phyloP scores from a whole-genome alignment of 345 rosid species.

The Syzygium aromaticum region DNA sequence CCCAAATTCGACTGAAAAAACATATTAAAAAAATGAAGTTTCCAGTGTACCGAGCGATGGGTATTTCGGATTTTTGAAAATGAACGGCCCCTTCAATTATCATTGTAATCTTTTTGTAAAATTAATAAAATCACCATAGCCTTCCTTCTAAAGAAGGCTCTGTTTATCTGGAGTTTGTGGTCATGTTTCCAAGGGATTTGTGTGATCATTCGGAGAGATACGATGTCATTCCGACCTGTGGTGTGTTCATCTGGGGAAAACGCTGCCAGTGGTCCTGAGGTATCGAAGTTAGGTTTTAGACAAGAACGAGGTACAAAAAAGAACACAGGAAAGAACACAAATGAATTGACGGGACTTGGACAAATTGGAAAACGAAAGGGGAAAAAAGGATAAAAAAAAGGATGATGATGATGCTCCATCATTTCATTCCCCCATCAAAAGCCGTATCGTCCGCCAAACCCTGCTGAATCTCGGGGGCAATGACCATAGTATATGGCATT shows the following conservation, averaged over 20 bases:
- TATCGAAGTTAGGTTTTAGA: not conserved
- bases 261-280: not conserved
- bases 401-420: not conserved
- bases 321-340: not conserved
- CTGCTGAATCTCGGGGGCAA: not conserved
- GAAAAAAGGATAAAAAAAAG: not conserved
- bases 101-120: accelerated
- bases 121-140: not conserved
- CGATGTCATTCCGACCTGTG: not conserved
- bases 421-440: not conserved
- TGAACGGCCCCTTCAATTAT: not conserved
- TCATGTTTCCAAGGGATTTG: not conserved
- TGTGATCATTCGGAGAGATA: not conserved
- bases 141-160: not conserved
- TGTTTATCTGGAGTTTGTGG: not conserved
- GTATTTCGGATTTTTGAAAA: not conserved
- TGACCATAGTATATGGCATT: not conserved
- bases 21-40: not conserved
- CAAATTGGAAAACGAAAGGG: not conserved
- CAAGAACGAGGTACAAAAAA: not conserved
- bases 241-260: not conserved
- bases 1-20: not conserved
- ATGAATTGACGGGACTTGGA: not conserved
- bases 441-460: not conserved
- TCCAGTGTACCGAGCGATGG: not conserved